Evolutionary conservation across 2,329 filamentous ascomycete species (phyloP).

Genomic region (Pleoardoris graminearum): DNA sequence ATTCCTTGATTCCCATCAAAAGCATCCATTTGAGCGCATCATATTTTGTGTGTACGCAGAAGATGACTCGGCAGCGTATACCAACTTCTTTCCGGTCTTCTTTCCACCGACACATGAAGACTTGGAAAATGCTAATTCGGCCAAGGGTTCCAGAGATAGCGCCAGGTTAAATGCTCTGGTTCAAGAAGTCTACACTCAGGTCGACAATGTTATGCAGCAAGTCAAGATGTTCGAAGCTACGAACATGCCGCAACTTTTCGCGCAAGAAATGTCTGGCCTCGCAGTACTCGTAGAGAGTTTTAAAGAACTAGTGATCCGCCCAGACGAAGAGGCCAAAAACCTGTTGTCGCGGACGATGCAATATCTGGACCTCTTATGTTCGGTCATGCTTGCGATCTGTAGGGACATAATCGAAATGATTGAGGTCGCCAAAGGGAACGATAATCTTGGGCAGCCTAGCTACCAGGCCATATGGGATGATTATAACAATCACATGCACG

Average conservation of each 20-base stretch:
- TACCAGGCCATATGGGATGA: slow-evolving; percentile 29
- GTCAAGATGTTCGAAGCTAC: neutral
- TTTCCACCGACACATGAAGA: slow-evolving; percentile 41
- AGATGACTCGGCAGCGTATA: slow-evolving; percentile 34
- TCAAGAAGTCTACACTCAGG: slow-evolving; percentile 22
- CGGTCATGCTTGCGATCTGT: slow-evolving; percentile 27
- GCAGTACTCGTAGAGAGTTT: slow-evolving; percentile 19
- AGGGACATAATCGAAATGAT: slow-evolving; percentile 26
- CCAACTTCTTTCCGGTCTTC: slow-evolving; percentile 34
- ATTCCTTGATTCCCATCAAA: slow-evolving; percentile 31
- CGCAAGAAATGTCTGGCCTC: slow-evolving; percentile 22
- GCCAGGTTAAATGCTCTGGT: slow-evolving; percentile 20
- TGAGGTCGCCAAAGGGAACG: slow-evolving; percentile 23
- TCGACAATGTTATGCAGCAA: slow-evolving; percentile 19
- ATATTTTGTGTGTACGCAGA: slow-evolving; percentile 36
- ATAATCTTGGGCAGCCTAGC: slow-evolving; percentile 7
- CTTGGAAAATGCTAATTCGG: slow-evolving; percentile 23
- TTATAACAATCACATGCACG: slow-evolving; percentile 27
- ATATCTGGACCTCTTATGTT: slow-evolving; percentile 32
- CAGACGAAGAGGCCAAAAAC: slow-evolving; percentile 1
- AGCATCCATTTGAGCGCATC: slow-evolving; percentile 30
- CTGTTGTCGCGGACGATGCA: slow-evolving; percentile 11
- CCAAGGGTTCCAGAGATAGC: slow-evolving; percentile 9
- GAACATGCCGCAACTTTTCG: slow-evolving; percentile 15
- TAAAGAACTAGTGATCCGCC: slow-evolving; percentile 15